These are phyloP conservation scores for Suillus clintonianus DNA, from an alignment of 768 basidiomycete genomes.

Conservation along the genomic window DNA sequence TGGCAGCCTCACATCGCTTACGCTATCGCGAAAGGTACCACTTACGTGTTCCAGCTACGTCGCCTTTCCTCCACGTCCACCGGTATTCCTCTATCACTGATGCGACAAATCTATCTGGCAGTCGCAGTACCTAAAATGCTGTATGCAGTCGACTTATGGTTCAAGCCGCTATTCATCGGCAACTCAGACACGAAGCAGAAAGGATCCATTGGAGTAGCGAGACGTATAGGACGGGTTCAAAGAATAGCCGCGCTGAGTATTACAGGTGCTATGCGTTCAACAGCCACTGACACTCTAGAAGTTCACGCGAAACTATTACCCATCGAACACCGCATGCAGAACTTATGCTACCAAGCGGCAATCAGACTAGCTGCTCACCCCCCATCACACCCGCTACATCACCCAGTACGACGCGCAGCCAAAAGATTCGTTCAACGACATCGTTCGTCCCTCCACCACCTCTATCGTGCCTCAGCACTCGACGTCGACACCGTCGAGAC, in stretches of 20 bases:
- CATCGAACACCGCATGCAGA: slow-evolving; percentile 5
- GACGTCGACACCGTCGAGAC: background rate
- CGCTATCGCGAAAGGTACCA: background rate
- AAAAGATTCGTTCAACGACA: background rate
- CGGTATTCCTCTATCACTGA: background rate
- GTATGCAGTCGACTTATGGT: slow-evolving; percentile 14
- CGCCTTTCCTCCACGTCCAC: background rate
- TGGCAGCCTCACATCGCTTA: background rate
- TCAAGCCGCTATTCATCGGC: background rate
- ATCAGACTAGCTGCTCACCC: background rate
- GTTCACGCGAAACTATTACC: slow-evolving; percentile 21
- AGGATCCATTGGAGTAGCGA: background rate
- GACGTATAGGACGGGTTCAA: background rate
- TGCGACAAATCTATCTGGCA: background rate
- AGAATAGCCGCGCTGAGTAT: slow-evolving; percentile 6
- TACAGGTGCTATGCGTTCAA: slow-evolving; percentile 14
- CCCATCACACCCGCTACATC: background rate
- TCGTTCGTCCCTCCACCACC: background rate
- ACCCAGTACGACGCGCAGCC: background rate
- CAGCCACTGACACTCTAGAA: slow-evolving; percentile 18
- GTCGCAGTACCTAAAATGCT: slow-evolving; percentile 13
- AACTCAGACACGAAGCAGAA: background rate
- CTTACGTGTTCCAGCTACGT: background rate
- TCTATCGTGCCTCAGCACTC: background rate
- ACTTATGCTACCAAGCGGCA: background rate